Conservation (phyloP, 2,329 filamentous ascomycete genomes). For the Ambrosiella cleistominuta region DNA sequence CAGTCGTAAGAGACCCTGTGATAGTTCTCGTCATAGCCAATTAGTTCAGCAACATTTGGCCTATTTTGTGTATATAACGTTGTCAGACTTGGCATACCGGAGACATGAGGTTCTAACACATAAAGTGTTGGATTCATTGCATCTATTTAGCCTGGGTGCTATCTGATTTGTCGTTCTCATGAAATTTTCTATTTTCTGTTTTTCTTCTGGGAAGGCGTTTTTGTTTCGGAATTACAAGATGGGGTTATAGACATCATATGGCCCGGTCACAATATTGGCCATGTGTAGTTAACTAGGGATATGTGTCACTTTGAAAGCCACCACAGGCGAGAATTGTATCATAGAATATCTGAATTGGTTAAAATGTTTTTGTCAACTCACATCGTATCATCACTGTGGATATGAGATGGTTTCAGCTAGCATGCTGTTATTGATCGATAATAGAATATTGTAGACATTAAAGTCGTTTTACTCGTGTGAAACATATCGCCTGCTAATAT, state of each 20-base stretch:
- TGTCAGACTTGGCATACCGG: too few relatives aligned
- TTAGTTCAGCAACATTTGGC: too few relatives aligned
- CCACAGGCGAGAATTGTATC: constrained; percentile 2
- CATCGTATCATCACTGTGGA: constrained; percentile 3
- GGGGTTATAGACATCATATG: neutral
- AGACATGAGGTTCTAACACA: too few relatives aligned
- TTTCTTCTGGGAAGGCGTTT: constrained; percentile 9
- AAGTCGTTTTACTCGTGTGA: neutral
- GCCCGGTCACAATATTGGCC: neutral
- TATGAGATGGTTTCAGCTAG: neutral
- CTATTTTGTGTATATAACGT: too few relatives aligned
- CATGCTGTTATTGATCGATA: neutral
- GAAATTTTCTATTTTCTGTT: constrained; percentile 4
- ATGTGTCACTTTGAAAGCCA: neutral
- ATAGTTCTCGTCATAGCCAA: too few relatives aligned
- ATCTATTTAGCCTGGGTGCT: neutral
- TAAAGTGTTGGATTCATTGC: too few relatives aligned
- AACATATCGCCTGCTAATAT: neutral
- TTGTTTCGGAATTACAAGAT: neutral
- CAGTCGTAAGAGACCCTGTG: constrained; percentile 28
- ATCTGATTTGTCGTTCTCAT: neutral
- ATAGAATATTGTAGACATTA: neutral
- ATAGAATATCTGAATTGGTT: constrained; percentile 4
- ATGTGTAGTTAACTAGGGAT: neutral
- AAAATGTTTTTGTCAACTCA: too few relatives aligned